Evolutionary conservation across 768 basidiomycete species (phyloP).

Genomic region (Lentinula edodes): DNA sequence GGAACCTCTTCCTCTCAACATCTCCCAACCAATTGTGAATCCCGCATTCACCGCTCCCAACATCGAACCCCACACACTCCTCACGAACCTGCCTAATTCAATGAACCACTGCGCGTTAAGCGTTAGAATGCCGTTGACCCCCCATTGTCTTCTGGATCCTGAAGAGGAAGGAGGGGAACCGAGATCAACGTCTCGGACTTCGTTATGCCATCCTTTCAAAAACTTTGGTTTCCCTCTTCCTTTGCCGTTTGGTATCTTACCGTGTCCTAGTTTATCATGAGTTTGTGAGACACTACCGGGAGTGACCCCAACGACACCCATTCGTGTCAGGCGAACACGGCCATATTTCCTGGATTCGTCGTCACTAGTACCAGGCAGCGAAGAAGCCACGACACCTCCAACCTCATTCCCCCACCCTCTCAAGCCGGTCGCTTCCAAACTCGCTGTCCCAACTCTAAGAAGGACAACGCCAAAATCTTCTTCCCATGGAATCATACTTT

Average conservation of each 20-base stretch:
- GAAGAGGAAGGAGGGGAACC: conserved; percentile 11
- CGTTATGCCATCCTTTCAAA: conserved; percentile 34
- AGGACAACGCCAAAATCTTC: conserved; percentile 73
- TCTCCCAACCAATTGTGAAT: conserved; percentile 9
- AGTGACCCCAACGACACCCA: conserved; percentile 28
- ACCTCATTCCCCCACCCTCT: conserved; percentile 74
- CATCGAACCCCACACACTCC: background rate
- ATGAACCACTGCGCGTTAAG: conserved; percentile 2
- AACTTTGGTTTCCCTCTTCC: conserved; percentile 23
- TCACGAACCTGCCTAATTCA: background rate
- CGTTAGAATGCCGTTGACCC: conserved; percentile 5
- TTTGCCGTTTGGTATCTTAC: background rate
- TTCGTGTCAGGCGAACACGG: conserved; percentile 32
- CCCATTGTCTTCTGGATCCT: conserved; percentile 1
- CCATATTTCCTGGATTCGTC: conserved; percentile 13
- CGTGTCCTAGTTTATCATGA: conserved; percentile 13
- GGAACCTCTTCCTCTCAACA: conserved; percentile 11
- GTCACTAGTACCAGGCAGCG: background rate
- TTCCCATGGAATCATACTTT: conserved; percentile 42
- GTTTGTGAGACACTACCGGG: conserved; percentile 14
- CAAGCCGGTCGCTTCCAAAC: conserved; percentile 68
- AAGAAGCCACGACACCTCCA: conserved; percentile 36
- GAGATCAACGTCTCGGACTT: conserved; percentile 39
- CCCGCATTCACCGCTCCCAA: background rate
- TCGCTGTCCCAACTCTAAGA: conserved; percentile 67